Evolutionary conservation across 2,329 filamentous ascomycete species (phyloP), one percentile per base, ranked within the genome.

Genomic region (Xylaria hypoxylon): DNA sequence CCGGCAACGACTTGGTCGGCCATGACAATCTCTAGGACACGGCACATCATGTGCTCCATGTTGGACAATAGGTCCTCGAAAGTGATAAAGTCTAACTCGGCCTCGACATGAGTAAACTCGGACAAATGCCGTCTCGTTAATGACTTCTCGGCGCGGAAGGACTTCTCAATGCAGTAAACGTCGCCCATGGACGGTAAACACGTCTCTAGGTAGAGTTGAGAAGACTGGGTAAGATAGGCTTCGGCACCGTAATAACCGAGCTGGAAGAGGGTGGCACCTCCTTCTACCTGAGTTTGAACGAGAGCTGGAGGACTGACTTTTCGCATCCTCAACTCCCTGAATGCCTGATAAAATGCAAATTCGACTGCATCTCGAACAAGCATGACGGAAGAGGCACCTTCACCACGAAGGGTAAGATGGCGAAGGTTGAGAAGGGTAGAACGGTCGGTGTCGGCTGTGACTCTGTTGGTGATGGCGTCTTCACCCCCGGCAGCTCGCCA

Each of bases 91-190:
- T 98, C 96, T 67, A 99, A 86, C 80, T 99, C 96, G 65, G 91
- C 95, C 82, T 99, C 96, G 72, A 99, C 88, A 83, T 99, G 96
- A 1, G 94, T 97, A 84, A 97, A 99, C 82, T 99, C 96, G 53
- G 93, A 92, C 75, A 99, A 83, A 57, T 99, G 96, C 76, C 96
- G 92, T 68, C 96, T 92, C 56, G 96, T 99, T 64, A 98, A 85
- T 6, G 91, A 95, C 83, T 97, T 97, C 82, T 99, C 96, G 15
- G 96, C 96, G 68, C 96, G 94, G 90, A 99, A 99, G 1, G 95
- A 98, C 80, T 97, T 97, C 81, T 97, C 94, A 75, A 99, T 95
- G 79, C 95, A 98, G 87, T 96, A 99, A 59, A 97, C 94, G 78
- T 97, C 93, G 73, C 96, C 96, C 75, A 98, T 86, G 58, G 91